Evolutionary conservation across 495 filamentous ascomycete species (phyloP), one percentile per base, ranked within the genome.

Genomic region (Talaromyces thailandensis): DNA sequence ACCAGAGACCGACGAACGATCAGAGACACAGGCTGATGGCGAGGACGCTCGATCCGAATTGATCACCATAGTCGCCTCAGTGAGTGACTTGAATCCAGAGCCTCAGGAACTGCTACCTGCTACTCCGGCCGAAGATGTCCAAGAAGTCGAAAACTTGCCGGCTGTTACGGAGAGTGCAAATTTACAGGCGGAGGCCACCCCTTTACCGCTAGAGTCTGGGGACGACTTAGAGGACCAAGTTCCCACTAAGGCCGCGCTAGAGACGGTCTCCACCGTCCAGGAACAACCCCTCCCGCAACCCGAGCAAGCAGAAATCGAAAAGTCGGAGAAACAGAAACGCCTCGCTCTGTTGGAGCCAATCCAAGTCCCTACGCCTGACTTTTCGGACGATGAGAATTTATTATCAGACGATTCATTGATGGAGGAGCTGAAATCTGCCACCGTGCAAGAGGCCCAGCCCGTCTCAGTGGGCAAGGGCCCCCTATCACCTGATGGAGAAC

Each of bases 401-500:
- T 81, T 84, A 31, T 93, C 90, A 6, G 90, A 95, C 71, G 91
- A 96, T 72, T 90, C 87, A 32, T 87, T 96, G 66, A 89, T 96
- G 85, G 89, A 94, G 62, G 91, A 96, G 77, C 77, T 96, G 58
- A 89, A 89, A 64, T 88, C 84, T 37, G 92, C 91, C 32, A 91
- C 86, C 2, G 75, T 96, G 18, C 84, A 96, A 69, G 84, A 96
- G 75, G 92, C 92, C 25, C 89, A 88, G 68, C 89, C 90, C 3
- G 84, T 96, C 18, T 85, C 85, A 0, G 88, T 96, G 7, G 86
- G 88, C 1, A 92, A 92, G 69, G 91, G 92, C n/a, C 91, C 92
- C 59, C 84, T 89, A n/a, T 84, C 78, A 5, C 82, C 85, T 1
- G 77, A 83, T 40, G 65, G 74, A 69, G 64, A 70, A 63, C 63